Percentiles rank a stretch among this genome's conserved stretches.
Conservation (phyloP, 2,329 filamentous ascomycete species). For the Plenodomus lindquistii region DNA sequence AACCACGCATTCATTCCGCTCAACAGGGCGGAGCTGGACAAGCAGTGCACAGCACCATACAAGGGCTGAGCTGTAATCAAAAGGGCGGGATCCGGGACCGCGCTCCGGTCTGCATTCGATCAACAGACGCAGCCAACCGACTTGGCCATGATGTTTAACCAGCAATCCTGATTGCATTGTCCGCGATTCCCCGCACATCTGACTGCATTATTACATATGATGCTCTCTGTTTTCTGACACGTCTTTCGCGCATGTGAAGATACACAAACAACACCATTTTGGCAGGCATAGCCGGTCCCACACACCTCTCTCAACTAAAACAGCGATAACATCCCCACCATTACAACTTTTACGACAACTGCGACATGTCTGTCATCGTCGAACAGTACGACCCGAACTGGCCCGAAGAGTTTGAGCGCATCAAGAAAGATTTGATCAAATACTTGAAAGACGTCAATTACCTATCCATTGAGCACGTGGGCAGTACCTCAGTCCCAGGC, state of each 20-base stretch:
- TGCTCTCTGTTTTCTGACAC: constrained; percentile 3
- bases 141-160: not conserved
- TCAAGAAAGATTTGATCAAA: constrained; percentile 19
- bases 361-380: constrained; percentile 26
- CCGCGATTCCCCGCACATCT: not conserved
- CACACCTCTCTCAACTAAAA: not conserved
- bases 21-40: constrained; percentile 22
- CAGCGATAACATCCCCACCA: not conserved
- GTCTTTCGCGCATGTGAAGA: not conserved
- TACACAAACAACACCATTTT: constrained; percentile 1
- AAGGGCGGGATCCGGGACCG: constrained; percentile 3
- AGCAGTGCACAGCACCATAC: not conserved
- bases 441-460: constrained; percentile 16
- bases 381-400: constrained; percentile 34
- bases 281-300: not conserved
- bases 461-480: constrained; percentile 43
- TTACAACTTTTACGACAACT: not conserved
- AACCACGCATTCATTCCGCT: constrained; percentile 24
- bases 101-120: not conserved
- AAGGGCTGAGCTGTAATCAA: constrained; percentile 13
- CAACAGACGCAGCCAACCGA: constrained; percentile 1
- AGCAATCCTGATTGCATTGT: not conserved
- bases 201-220: not conserved
- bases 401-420: constrained; percentile 30
- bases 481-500: constrained; percentile 42